These are phyloP conservation scores for Zea mays DNA, from an alignment of 176 grass and related monocot genomes.

Conservation along the genomic window DNA sequence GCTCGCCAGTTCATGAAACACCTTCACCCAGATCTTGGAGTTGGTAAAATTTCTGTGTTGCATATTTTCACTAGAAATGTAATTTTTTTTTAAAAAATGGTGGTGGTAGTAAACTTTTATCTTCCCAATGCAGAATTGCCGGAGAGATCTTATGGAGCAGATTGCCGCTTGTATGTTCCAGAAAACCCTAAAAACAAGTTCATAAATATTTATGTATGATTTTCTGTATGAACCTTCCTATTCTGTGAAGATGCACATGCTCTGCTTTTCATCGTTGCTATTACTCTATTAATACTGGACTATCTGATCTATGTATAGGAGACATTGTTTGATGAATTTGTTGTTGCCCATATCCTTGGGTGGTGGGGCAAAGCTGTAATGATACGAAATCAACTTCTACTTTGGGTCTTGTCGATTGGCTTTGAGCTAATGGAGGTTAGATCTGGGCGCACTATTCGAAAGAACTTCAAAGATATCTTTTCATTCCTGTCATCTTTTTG, in stretches of 20 bases:
- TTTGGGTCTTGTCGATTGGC: conserved; percentile 94
- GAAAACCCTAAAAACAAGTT: conserved; percentile 98
- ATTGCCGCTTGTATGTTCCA: conserved; percentile 95
- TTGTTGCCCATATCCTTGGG: conserved; percentile 89
- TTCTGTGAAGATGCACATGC: conserved; percentile 36
- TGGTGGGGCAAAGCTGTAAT: conserved; percentile 99
- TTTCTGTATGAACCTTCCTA: conserved; percentile 48
- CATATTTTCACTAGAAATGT: neutral
- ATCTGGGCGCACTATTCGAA: conserved; percentile 28
- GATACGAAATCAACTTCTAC: conserved; percentile 93
- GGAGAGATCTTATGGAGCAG: conserved; percentile 91
- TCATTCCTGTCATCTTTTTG: conserved; percentile 27
- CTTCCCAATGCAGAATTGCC: conserved; percentile 62
- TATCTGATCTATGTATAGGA: conserved; percentile 62
- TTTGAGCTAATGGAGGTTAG: conserved; percentile 98
- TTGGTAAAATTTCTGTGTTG: conserved; percentile 56
- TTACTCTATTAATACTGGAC: conserved; percentile 8
- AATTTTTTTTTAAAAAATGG: neutral
- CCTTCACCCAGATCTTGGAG: conserved; percentile 84
- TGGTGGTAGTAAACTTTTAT: neutral
- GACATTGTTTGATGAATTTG: conserved; percentile 98
- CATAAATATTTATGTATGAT: conserved; percentile 99
- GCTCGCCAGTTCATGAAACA: conserved; percentile 90
- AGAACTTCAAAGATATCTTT: conserved; percentile 17
- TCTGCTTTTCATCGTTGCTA: conserved; percentile 2